These are phyloP conservation scores for Moringa oleifera DNA, from an alignment of 345 rosid genomes.

Conservation along the genomic window DNA sequence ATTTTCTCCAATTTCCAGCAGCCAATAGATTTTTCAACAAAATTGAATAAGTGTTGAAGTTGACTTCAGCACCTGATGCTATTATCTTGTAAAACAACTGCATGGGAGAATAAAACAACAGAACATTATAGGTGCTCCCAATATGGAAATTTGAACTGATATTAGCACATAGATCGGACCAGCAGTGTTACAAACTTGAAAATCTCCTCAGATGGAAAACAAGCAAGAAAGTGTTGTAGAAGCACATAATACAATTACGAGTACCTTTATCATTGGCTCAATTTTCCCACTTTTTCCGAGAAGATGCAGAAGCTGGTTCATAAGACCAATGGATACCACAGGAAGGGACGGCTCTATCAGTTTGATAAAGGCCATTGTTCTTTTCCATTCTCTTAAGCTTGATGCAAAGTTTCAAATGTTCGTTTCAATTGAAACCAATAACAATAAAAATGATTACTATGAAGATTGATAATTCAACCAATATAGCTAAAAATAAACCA, in stretches of 20 bases:
- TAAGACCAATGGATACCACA: conserved; percentile 52
- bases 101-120: conserved; percentile 10
- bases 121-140: neutral
- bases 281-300: conserved; percentile 80
- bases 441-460: neutral
- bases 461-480: conserved; percentile 1
- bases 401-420: conserved; percentile 18
- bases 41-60: conserved; percentile 51
- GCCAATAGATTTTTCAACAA: conserved; percentile 73
- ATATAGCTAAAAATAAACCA: neutral
- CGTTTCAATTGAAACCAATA: conserved; percentile 8
- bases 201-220: neutral
- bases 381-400: conserved; percentile 81
- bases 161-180: neutral
- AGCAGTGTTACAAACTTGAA: too few relatives aligned
- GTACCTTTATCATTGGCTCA: conserved; percentile 81
- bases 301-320: conserved; percentile 72
- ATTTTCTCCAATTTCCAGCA: conserved; percentile 89
- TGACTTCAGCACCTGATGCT: conserved; percentile 51
- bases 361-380: conserved; percentile 40
- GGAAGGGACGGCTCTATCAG: conserved; percentile 70
- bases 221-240: neutral
- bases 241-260: neutral
- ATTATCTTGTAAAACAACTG: conserved; percentile 77
- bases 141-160: neutral